These are phyloP conservation scores for Clonostachys chloroleuca DNA, from an alignment of 2,329 filamentous ascomycete species.

Conservation along the genomic window DNA sequence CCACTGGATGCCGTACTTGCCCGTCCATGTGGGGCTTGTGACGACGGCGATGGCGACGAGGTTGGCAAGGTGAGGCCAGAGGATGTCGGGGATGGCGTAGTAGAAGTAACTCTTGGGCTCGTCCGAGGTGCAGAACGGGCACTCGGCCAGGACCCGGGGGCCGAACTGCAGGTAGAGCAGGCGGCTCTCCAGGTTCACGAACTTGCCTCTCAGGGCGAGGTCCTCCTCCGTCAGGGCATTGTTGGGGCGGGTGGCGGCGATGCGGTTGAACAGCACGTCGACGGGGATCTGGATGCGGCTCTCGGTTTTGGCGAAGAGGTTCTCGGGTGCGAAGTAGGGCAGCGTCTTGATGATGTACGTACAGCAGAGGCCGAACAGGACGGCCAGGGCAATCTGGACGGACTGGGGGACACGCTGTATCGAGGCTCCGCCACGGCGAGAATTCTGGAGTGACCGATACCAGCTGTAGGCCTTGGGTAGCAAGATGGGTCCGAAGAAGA, in stretches of 20 bases:
- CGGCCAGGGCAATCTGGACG: constrained; percentile 51
- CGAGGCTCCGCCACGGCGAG: constrained; percentile 35
- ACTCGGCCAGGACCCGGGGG: constrained; percentile 66
- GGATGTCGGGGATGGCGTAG: constrained; percentile 71
- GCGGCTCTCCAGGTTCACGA: constrained; percentile 67
- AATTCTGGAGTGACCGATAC: constrained; percentile 54
- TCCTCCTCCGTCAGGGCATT: constrained; percentile 52
- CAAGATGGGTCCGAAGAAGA: constrained; percentile 68
- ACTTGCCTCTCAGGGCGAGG: constrained; percentile 59
- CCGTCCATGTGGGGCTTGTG: constrained; percentile 65
- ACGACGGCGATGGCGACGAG: constrained; percentile 66
- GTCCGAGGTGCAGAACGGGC: constrained; percentile 77
- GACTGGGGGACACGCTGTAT: constrained; percentile 49
- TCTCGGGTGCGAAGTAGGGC: constrained; percentile 67
- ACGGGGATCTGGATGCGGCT: constrained; percentile 83
- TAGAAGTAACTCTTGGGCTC: constrained; percentile 68
- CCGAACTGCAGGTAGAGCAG: constrained; percentile 83
- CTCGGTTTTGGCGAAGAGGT: constrained; percentile 73
- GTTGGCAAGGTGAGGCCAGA: constrained; percentile 78
- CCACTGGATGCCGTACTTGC: constrained; percentile 62
- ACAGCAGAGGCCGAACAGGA: constrained; percentile 48
- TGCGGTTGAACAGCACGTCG: constrained; percentile 77
- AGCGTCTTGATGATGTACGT: constrained; percentile 55
- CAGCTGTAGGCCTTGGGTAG: constrained; percentile 61
- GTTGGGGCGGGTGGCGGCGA: constrained; percentile 50